Conservation (phyloP, 208 protist species). For the Perkinsela sp. region DNA sequence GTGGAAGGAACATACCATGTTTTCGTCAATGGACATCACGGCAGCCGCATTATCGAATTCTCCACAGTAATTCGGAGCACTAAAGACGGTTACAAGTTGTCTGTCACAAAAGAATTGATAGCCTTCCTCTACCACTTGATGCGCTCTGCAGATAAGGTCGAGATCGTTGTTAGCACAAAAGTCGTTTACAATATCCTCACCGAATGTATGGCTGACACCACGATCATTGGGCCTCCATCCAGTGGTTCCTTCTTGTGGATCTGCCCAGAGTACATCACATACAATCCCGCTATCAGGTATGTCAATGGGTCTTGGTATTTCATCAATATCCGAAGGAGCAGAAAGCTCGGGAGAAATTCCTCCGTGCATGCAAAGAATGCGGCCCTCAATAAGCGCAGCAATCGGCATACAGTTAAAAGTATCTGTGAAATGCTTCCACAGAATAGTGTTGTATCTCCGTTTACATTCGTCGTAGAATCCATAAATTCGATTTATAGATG, state of each 20-base stretch:
- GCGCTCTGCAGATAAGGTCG: constrained; percentile 89
- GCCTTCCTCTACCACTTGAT: constrained; percentile 92
- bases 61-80: constrained; percentile 97
- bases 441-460: constrained; percentile 49
- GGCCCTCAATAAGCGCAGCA: constrained; percentile 14
- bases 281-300: constrained; percentile 83
- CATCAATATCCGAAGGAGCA: constrained; percentile 55
- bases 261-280: constrained; percentile 89
- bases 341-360: constrained; percentile 50
- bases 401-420: constrained; percentile 35
- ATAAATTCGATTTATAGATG: constrained; percentile 83
- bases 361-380: constrained; percentile 21
- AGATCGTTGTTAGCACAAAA: constrained; percentile 81
- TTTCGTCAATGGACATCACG: constrained; percentile 85
- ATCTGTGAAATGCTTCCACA: constrained; percentile 56
- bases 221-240: constrained; percentile 92
- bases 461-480: constrained; percentile 95
- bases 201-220: constrained; percentile 92
- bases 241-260: constrained; percentile 69
- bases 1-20: constrained; percentile 90
- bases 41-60: constrained; percentile 99
- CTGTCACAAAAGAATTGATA: constrained; percentile 98
- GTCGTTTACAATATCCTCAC: constrained; percentile 63
- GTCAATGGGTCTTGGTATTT: constrained; percentile 72
- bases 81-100: constrained; percentile 96